Evolutionary conservation across 2,329 filamentous ascomycete species (phyloP), one percentile per base, ranked within the genome.

Genomic region (Trichophyton verrucosum): DNA sequence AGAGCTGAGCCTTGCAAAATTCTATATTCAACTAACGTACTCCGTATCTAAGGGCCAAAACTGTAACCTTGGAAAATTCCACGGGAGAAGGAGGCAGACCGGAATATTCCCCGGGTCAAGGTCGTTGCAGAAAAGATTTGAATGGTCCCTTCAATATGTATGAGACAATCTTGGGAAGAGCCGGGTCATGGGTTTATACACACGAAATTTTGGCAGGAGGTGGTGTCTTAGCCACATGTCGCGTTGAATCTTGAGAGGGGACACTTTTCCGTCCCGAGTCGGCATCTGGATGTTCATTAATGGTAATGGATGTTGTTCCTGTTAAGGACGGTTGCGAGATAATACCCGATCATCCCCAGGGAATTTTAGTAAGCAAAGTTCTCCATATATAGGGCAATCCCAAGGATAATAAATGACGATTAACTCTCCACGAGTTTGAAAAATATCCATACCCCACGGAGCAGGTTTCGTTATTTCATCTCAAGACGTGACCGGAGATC

Each of bases 21-120:
- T 1, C 70, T 57, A 62, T 72, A 76, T 61, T 77, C 71, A 2
- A 68, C 20, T 20, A 20, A 20, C 20, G 20, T 20, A 20, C 20
- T 20, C 20, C 67, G 61, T 78, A 75, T 38, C 74, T 75, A 57
- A 75, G 77, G 65, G 76, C 75, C 22, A 64, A 71, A 67, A 77
- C 74, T 40, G 77, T 61, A n/a, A 76, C 65, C 0, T 72, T 74
- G 0, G 66, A 74, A 49, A 77, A 73, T 30, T 36, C 60, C 5
- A 73, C 65, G 22, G 66, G 66, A 61, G 70, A 75, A 4, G 3
- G 5, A 11, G 46, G 69, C 78, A 66, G 15, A 70, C 65, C 22
- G 77, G 71, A 65, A 78, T 74, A 62, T 78, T 76, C 22, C 65
- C 22, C 2, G 73, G 72, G 36, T 68, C 69, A 22, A 78, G 56